phyloP scores from a whole-genome alignment of 2,329 filamentous ascomycete species.

The Trichoderma oligosporum region DNA sequence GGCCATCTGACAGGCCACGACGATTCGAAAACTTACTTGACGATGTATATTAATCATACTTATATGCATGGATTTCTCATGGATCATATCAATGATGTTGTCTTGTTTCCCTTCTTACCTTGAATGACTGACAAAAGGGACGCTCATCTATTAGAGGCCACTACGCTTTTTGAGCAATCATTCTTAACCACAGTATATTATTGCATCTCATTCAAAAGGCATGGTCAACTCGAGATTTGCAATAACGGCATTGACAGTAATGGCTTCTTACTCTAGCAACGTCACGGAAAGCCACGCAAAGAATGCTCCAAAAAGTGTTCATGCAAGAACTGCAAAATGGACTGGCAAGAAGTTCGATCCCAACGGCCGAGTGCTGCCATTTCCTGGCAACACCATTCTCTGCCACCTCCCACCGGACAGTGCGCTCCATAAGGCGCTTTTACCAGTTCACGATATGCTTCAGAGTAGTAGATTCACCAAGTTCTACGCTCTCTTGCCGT shows the following conservation, averaged over 20 bases:
- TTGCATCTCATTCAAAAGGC: not conserved
- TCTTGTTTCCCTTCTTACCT: not conserved
- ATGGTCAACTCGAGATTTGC: not conserved
- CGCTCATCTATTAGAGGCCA: too few relatives aligned
- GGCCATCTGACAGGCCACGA: not conserved
- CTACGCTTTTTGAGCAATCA: not conserved
- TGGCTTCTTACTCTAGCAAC: not conserved
- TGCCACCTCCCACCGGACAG: not conserved
- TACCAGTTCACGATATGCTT: not conserved
- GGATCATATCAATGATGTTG: not conserved
- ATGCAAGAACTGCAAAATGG: not conserved
- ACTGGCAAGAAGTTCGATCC: not conserved
- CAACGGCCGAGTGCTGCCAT: not conserved
- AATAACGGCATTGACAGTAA: not conserved
- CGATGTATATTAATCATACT: not conserved
- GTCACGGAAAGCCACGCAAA: not conserved
- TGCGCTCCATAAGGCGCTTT: not conserved
- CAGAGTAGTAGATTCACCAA: not conserved
- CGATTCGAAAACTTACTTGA: not conserved
- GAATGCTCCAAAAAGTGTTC: not conserved
- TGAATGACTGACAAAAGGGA: not conserved
- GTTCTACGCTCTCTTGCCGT: not conserved
- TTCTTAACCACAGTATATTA: not conserved
- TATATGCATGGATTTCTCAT: too few relatives aligned
- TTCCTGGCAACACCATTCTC: not conserved